These are phyloP conservation scores for Exophiala phaeomuriformis DNA, from an alignment of 2,329 filamentous ascomycete genomes.

Conservation along the genomic window DNA sequence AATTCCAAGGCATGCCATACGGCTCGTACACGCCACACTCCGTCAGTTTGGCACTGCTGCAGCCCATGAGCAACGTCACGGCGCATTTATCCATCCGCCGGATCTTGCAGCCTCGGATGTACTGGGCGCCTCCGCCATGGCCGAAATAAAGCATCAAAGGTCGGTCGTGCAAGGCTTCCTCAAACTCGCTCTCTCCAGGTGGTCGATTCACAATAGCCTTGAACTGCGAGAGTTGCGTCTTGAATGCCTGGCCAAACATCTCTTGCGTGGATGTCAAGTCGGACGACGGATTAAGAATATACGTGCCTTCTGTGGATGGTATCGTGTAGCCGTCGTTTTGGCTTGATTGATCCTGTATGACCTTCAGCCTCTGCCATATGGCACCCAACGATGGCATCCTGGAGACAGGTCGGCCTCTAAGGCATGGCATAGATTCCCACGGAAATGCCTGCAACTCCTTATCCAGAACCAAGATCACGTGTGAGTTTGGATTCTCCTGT, in stretches of 20 bases:
- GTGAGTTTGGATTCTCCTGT: constrained; percentile 35
- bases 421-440: constrained; percentile 89
- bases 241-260: constrained; percentile 54
- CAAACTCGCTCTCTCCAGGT: constrained; percentile 73
- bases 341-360: constrained; percentile 24
- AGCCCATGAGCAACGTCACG: constrained; percentile 85
- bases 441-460: constrained; percentile 86
- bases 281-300: constrained; percentile 80
- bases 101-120: constrained; percentile 77
- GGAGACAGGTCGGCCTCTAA: constrained; percentile 71
- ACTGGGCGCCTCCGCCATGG: constrained; percentile 90
- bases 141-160: constrained; percentile 89
- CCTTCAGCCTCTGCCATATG: constrained; percentile 63
- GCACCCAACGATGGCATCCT: constrained; percentile 80
- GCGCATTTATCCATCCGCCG: constrained; percentile 71
- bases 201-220: constrained; percentile 55
- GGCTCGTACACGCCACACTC: constrained; percentile 83
- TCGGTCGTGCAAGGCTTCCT: constrained; percentile 55
- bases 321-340: constrained; percentile 9
- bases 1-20: constrained; percentile 84
- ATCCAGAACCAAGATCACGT: constrained; percentile 85
- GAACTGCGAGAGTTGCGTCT: constrained; percentile 14
- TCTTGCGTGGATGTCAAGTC: constrained; percentile 75
- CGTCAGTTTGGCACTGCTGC: constrained; percentile 72
- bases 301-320: constrained; percentile 41